Evolutionary conservation across 306 rosid genomes (phyloP).

Genomic region (Astragalus membranaceus): DNA sequence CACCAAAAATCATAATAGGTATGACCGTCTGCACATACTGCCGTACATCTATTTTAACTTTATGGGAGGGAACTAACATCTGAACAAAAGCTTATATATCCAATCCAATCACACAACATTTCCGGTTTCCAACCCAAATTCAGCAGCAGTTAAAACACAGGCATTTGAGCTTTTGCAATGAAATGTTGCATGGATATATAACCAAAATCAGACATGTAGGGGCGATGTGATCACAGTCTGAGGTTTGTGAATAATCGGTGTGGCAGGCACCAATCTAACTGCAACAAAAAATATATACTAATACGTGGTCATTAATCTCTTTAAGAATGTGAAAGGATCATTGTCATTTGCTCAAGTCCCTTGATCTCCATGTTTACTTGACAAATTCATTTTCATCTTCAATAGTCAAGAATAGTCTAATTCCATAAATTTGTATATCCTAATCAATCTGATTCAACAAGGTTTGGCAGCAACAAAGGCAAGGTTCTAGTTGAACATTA

Average conservation of each 20-base stretch:
- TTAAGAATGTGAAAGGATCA: constrained; percentile 51
- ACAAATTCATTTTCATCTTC: constrained; percentile 47
- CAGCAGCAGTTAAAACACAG: not conserved
- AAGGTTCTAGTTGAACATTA: constrained; percentile 20
- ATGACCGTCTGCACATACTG: not conserved
- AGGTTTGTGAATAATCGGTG: not conserved
- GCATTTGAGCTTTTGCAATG: not conserved
- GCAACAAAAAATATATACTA: constrained; percentile 16
- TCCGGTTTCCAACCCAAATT: not conserved
- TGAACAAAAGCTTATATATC: not conserved
- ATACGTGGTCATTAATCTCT: constrained; percentile 54
- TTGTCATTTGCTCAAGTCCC: constrained; percentile 48
- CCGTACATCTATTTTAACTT: not conserved
- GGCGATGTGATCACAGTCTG: not conserved
- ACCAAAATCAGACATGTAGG: not conserved
- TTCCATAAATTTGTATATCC: constrained; percentile 40
- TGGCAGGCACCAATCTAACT: not conserved
- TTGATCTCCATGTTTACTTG: constrained; percentile 55
- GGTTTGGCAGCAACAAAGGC: constrained; percentile 15
- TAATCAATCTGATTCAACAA: constrained; percentile 30
- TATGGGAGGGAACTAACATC: not conserved
- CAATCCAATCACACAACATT: not conserved
- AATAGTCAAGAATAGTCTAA: constrained; percentile 55
- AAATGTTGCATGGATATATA: not conserved
- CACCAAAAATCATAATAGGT: not conserved